Percentiles rank a stretch among this genome's conserved stretches.
These are phyloP conservation scores for Pleurotus tuber-regium DNA, from an alignment of 768 basidiomycete species.

Conservation along the genomic window DNA sequence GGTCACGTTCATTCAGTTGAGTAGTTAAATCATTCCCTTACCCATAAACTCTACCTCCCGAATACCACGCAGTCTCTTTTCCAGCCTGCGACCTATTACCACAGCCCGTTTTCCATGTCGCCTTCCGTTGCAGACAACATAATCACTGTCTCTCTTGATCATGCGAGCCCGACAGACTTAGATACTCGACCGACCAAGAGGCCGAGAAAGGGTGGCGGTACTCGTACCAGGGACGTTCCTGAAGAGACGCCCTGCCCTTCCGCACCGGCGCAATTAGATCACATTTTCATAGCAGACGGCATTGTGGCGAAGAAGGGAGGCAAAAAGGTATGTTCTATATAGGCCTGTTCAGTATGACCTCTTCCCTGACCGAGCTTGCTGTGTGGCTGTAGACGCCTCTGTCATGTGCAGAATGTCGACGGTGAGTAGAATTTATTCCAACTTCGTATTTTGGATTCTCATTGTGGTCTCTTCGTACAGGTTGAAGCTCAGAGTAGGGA, in stretches of 20 bases:
- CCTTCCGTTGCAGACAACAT: slow-evolving; percentile 14
- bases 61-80: slow-evolving; percentile 30
- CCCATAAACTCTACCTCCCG: slow-evolving; percentile 29
- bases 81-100: slow-evolving; percentile 20
- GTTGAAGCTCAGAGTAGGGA: slow-evolving; percentile 56
- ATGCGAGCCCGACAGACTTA: slow-evolving; percentile 3
- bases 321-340: slow-evolving; percentile 39
- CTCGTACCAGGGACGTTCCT: slow-evolving; percentile 15
- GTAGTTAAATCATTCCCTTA: slow-evolving; percentile 21
- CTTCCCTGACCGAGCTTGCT: slow-evolving; percentile 5
- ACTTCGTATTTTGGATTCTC: neutral
- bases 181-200: slow-evolving; percentile 44
- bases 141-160: slow-evolving; percentile 12
- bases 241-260: slow-evolving; percentile 24
- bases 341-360: slow-evolving; percentile 1
- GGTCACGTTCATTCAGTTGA: slow-evolving; percentile 9
- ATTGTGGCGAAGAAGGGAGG: slow-evolving; percentile 42
- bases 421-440: too few species aligned
- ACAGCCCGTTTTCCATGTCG: slow-evolving; percentile 19
- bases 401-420: slow-evolving; percentile 63
- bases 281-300: slow-evolving; percentile 51
- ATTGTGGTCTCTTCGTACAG: slow-evolving; percentile 20
- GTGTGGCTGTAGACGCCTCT: slow-evolving; percentile 40
- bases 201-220: slow-evolving; percentile 33
- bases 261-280: slow-evolving; percentile 36